phyloP scores from a whole-genome alignment of 2,329 filamentous ascomycete genomes.

The Tolypocladium ophioglossoides region DNA sequence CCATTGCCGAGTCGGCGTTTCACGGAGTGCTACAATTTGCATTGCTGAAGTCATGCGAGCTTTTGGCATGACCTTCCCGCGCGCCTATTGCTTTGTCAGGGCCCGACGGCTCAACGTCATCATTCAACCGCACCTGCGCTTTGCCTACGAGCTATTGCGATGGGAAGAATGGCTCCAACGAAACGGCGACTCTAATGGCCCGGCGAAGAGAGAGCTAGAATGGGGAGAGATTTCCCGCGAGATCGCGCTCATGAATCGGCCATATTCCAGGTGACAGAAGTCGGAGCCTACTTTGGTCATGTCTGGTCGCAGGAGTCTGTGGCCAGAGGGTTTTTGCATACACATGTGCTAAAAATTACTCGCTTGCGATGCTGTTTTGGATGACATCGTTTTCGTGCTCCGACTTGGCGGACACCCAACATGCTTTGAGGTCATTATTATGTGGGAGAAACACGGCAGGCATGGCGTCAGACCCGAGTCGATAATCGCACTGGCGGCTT shows the following conservation, averaged over 20 bases:
- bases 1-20: constrained; percentile 93
- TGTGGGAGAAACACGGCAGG: not conserved
- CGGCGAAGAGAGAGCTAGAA: constrained; percentile 68
- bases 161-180: constrained; percentile 75
- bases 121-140: constrained; percentile 91
- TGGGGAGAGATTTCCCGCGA: constrained; percentile 84
- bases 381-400: not conserved
- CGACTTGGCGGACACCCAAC: not conserved
- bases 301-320: not conserved
- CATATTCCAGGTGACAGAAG: constrained; percentile 58
- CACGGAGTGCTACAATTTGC: constrained; percentile 90
- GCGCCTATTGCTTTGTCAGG: constrained; percentile 92
- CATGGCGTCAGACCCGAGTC: not conserved
- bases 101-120: constrained; percentile 92
- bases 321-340: not conserved
- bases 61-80: constrained; percentile 70
- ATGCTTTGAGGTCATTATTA: not conserved
- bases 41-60: constrained; percentile 97
- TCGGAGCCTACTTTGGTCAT: not conserved
- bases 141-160: constrained; percentile 89
- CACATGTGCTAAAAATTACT: no score
- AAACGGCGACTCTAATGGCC: constrained; percentile 31
- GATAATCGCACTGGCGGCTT: not conserved
- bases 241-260: constrained; percentile 91
- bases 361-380: not conserved